Percentiles rank a stretch among this genome's conserved stretches.
phyloP scores from a whole-genome alignment of 1,284 basidiomycete species.

The Ceratobasidium sp. region DNA sequence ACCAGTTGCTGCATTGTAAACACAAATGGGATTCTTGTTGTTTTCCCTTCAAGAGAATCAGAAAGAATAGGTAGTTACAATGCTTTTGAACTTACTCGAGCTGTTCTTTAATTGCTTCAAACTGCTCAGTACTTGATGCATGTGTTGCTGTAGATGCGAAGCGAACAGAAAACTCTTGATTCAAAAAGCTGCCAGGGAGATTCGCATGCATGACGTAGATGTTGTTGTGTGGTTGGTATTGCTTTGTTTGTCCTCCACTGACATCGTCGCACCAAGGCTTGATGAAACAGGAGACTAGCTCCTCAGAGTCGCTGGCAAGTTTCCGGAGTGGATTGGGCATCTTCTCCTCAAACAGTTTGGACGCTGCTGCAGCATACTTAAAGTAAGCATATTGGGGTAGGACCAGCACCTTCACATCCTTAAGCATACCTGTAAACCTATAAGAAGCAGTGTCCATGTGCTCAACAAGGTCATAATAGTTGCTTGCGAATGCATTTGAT shows the following conservation, averaged over 20 bases:
- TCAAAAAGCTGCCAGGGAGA: conserved; percentile 53
- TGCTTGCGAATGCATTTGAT: neutral
- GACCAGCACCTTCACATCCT: too few relatives aligned
- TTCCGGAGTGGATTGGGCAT: conserved; percentile 50
- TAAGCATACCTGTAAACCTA: neutral
- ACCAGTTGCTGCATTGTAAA: neutral
- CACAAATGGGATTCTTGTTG: neutral
- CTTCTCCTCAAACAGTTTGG: too few relatives aligned
- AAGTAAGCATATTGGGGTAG: too few relatives aligned
- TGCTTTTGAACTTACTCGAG: conserved; percentile 51
- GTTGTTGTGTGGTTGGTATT: conserved; percentile 54
- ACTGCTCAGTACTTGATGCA: conserved; percentile 55
- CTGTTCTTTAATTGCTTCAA: conserved; percentile 50
- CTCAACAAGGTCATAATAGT: neutral
- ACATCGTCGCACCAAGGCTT: conserved; percentile 53
- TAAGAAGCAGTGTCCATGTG: neutral
- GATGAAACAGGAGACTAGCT: conserved; percentile 50
- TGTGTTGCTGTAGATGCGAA: conserved; percentile 56
- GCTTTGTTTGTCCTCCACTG: conserved; percentile 54
- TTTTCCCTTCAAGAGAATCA: conserved; percentile 41
- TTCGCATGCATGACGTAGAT: conserved; percentile 43
- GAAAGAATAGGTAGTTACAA: neutral
- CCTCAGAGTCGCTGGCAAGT: conserved; percentile 47
- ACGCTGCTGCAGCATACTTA: neutral
- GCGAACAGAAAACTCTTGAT: conserved; percentile 55